Percentiles rank a stretch among this genome's conserved stretches.
phyloP scores from a whole-genome alignment of 805 yeast species.

The Saturnispora dispora region DNA sequence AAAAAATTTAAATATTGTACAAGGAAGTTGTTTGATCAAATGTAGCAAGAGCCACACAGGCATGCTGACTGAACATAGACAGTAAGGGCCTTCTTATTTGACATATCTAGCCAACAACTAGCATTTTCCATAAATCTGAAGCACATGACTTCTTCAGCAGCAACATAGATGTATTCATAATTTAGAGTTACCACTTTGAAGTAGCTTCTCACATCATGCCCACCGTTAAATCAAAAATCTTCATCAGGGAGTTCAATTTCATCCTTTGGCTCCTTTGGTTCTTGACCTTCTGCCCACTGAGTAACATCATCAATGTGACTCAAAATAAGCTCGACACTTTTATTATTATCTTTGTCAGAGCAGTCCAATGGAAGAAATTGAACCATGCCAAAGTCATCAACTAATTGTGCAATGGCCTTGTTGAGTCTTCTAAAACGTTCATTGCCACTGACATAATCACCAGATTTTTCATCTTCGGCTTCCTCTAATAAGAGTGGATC shows the following conservation, averaged over 20 bases:
- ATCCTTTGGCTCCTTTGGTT: conserved; percentile 92
- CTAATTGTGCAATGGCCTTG: conserved; percentile 75
- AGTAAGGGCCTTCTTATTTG: background rate
- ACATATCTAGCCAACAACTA: background rate
- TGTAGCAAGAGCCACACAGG: too few relatives aligned
- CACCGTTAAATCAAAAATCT: conserved; percentile 12
- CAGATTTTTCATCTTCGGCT: conserved; percentile 24
- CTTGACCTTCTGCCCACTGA: conserved; percentile 95
- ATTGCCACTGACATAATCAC: conserved; percentile 28
- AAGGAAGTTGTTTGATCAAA: background rate
- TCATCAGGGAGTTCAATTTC: conserved; percentile 57
- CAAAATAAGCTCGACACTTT: conserved; percentile 71
- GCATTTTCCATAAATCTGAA: background rate
- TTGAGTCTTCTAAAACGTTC: conserved; percentile 64
- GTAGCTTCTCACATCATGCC: background rate
- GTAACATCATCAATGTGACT: conserved; percentile 94
- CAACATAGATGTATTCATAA: too few relatives aligned
- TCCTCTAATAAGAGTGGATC: conserved; percentile 69
- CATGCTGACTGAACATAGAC: too few relatives aligned
- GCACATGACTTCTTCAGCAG: background rate
- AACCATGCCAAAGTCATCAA: conserved; percentile 98
- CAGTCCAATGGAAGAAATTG: conserved; percentile 87
- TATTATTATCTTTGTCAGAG: conserved; percentile 47
- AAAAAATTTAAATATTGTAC: background rate
- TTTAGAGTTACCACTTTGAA: too few relatives aligned